Base-by-base conservation (phyloP, 176 grass and related monocot genomes). In the Neostapfia colusana region DNA sequence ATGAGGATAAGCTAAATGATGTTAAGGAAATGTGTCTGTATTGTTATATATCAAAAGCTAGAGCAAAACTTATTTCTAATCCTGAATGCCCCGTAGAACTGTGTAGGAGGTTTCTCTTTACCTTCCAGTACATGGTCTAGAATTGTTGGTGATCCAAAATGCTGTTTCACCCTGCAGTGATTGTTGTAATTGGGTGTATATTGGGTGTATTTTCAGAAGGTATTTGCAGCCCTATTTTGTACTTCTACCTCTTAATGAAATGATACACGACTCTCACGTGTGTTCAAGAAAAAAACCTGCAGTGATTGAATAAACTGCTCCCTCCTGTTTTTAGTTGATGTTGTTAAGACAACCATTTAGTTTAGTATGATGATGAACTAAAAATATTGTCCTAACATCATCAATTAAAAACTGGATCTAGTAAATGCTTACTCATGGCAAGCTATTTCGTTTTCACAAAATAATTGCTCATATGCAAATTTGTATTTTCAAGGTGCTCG, bases 391-490 rank as follows among this genome's bases (percentile, higher is more conserved):
- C 31, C 31, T 31, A 31, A 31, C 3, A 3, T 31, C 31, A 31
- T 31, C 31, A 31, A 31, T 31, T 31, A 31, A 31, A 31, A 31
- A 31, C 31, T 31, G 31, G 31, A 31, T 2, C 2, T 31, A 31
- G 31, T 55, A 23, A 55, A 23, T 49, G 11, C 67, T 62, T 28
- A 26, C 35, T 57, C 26, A 58, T 75, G 28, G 42, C 17, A 56
- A 64, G 18, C 69, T 43, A 49, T 43, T 46, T 65, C 37, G 23
- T n/a, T 81, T 63, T 51, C 21, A 63, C 56, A 67, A 74, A 56
- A 5, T 12, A 27, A 55, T 34, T 65, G 63, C 8, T 0, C 43
- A 56, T 65, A 14, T 74, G 36, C 24, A 56, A 53, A n/a, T 44
- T 40, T 31, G 54, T 16, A 18, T 36, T 55, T 42, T 73, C 5